These are phyloP conservation scores for Carallia brachiata DNA, from an alignment of 345 rosid genomes.

Conservation along the genomic window DNA sequence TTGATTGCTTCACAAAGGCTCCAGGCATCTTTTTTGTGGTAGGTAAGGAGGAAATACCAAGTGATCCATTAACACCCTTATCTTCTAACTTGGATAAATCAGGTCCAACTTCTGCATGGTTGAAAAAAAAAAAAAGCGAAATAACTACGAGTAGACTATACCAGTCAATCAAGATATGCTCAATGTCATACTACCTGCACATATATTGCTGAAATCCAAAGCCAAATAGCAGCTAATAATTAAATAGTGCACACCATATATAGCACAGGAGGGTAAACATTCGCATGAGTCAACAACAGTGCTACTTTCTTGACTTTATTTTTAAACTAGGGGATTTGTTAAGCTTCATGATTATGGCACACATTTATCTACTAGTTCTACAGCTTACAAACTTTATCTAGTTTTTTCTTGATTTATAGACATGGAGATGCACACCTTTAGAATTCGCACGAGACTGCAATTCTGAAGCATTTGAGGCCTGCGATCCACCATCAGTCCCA, in stretches of 20 bases:
- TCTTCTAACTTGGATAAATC: constrained; percentile 32
- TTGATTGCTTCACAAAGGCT: constrained; percentile 8
- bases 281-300: not conserved
- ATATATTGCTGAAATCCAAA: constrained; percentile 4
- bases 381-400: not conserved
- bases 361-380: not conserved
- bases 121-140: constrained; percentile 7
- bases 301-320: not conserved
- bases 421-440: constrained; percentile 44
- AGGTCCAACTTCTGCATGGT: constrained; percentile 26
- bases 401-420: not conserved
- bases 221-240: not conserved
- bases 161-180: not conserved
- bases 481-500: constrained; percentile 48
- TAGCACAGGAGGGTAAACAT: not conserved
- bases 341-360: not conserved
- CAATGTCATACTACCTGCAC: constrained; percentile 1
- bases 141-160: constrained; percentile 1
- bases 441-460: constrained; percentile 54
- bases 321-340: not conserved
- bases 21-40: constrained; percentile 36
- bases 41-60: constrained; percentile 33
- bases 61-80: constrained; percentile 33
- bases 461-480: constrained; percentile 45
- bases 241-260: not conserved